phyloP scores from a whole-genome alignment of 441 rosid species.

The Flueggea neowawraea region DNA sequence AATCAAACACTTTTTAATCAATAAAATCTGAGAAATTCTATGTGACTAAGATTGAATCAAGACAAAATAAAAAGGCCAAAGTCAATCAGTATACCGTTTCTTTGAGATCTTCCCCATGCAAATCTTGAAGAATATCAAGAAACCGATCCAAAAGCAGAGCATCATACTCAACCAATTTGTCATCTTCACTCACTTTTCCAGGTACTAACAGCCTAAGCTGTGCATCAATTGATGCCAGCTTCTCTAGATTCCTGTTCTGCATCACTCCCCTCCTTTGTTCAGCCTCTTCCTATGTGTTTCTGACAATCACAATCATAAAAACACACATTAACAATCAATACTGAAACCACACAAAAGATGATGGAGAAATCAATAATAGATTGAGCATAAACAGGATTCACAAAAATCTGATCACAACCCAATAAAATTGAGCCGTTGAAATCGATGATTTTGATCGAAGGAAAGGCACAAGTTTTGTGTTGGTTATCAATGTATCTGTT shows the following conservation, averaged over 20 bases:
- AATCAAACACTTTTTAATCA: too few relatives aligned
- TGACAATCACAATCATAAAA: slow-evolving; percentile 3
- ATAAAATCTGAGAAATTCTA: too few relatives aligned
- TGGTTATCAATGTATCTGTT: too few relatives aligned
- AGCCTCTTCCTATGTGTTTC: slow-evolving; percentile 11
- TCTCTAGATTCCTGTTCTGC: slow-evolving; percentile 76
- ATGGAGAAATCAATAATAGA: neutral
- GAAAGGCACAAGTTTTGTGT: neutral
- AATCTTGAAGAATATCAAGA: slow-evolving; percentile 89
- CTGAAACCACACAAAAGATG: neutral
- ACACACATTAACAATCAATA: neutral
- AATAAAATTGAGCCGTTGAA: slow-evolving; percentile 5
- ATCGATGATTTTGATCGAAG: slow-evolving; percentile 2
- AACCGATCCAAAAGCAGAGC: slow-evolving; percentile 90
- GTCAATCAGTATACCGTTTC: slow-evolving; percentile 50
- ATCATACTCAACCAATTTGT: slow-evolving; percentile 92
- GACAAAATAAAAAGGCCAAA: neutral
- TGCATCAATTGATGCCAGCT: slow-evolving; percentile 93
- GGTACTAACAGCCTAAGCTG: slow-evolving; percentile 88
- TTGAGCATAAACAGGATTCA: neutral
- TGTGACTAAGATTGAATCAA: too few relatives aligned
- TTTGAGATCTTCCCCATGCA: slow-evolving; percentile 92
- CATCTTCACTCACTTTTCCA: slow-evolving; percentile 88
- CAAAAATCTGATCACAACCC: slow-evolving; percentile 19
- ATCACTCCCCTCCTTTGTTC: slow-evolving; percentile 14